phyloP scores from a whole-genome alignment of 441 rosid species.

The Populus hybrid region DNA sequence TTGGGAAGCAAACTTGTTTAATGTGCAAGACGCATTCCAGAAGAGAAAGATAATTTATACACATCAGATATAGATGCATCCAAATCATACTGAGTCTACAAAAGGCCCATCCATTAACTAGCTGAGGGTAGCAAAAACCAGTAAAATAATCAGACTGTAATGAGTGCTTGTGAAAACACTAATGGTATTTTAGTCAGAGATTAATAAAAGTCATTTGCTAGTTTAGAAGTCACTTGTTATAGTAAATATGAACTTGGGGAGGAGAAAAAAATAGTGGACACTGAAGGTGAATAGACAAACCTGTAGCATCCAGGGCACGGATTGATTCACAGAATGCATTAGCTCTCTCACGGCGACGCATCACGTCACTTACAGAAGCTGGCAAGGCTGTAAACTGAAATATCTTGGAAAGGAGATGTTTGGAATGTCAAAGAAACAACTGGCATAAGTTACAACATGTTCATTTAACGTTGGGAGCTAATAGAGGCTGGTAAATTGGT shows the following conservation, averaged over 20 bases:
- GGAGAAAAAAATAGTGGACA: not conserved
- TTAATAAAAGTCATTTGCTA: not conserved
- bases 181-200: not conserved
- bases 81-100: not conserved
- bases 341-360: constrained; percentile 81
- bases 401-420: constrained; percentile 88
- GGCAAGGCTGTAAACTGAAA: constrained; percentile 72
- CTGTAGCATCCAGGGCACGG: constrained; percentile 96
- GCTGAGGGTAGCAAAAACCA: not conserved
- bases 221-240: not conserved
- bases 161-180: not conserved
- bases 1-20: not conserved
- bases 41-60: not conserved
- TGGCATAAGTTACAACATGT: not conserved
- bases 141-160: not conserved
- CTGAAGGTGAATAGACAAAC: constrained; percentile 34
- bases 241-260: not conserved
- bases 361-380: constrained; percentile 58
- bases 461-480: constrained; percentile 9
- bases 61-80: not conserved
- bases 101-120: not conserved
- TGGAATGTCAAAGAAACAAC: constrained; percentile 41
- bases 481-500: not conserved
- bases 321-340: constrained; percentile 92
- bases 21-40: not conserved